A percentile compares a stretch with the other conserved stretches of the same genome.
Evolutionary conservation across 495 filamentous ascomycete genomes (phyloP).

Genomic region (Aspergillus sclerotiicarbonarius): DNA sequence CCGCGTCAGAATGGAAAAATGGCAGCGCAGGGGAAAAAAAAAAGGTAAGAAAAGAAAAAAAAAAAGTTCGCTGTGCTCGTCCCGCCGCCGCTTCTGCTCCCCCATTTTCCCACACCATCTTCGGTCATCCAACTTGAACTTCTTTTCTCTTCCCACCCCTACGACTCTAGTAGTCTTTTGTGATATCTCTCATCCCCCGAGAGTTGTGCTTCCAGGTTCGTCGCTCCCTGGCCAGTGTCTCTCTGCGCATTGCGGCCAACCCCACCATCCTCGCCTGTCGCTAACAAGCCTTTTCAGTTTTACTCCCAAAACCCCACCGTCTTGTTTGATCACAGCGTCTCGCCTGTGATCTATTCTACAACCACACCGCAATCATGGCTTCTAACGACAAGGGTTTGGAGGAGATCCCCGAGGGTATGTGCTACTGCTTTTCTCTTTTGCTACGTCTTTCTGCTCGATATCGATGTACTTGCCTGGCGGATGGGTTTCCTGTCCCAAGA

Average conservation of each 20-base stretch:
- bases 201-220: conserved; percentile 46
- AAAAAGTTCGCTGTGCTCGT: conserved; percentile 30
- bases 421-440: conserved; percentile 16
- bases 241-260: background rate
- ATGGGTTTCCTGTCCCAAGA: conserved; percentile 14
- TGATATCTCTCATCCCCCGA: conserved; percentile 30
- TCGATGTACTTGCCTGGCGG: conserved; percentile 1
- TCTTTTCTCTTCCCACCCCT: conserved; percentile 27
- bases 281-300: conserved; percentile 33
- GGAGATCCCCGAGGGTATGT: conserved; percentile 86
- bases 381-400: conserved; percentile 89
- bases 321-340: conserved; percentile 55
- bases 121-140: conserved; percentile 21
- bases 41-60: conserved; percentile 29
- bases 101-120: conserved; percentile 37
- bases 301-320: conserved; percentile 46
- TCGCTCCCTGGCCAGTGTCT: background rate
- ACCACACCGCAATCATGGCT: conserved; percentile 86
- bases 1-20: conserved; percentile 14
- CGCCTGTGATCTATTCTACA: conserved; percentile 68
- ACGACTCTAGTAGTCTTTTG: conserved; percentile 25
- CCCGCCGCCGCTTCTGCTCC: conserved; percentile 30
- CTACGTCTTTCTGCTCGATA: conserved; percentile 3
- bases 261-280: background rate
- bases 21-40: conserved; percentile 15